Evolutionary conservation across 2,329 filamentous ascomycete genomes (phyloP).

Genomic region (Clarireedia monteithiana): DNA sequence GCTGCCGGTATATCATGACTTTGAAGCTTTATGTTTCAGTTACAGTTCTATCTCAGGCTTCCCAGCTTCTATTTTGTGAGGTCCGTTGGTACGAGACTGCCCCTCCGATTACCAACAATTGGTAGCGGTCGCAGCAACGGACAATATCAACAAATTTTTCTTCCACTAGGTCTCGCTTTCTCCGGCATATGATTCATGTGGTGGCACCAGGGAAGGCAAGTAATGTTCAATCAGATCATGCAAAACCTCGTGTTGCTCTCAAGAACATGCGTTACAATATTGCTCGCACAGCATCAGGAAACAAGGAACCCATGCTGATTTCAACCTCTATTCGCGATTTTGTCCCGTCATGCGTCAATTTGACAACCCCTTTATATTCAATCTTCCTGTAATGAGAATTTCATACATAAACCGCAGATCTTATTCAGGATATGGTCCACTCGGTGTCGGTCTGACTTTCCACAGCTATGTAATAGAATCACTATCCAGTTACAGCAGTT

Average conservation of each 20-base stretch:
- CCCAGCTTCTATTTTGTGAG: no score
- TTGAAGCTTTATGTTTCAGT: no score
- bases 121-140: background rate
- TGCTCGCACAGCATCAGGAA: constrained; percentile 5
- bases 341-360: background rate
- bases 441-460: constrained; percentile 1
- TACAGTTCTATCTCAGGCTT: no score
- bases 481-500: background rate
- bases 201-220: constrained; percentile 1
- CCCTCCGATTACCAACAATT: background rate
- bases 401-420: background rate
- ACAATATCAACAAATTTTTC: constrained; percentile 3
- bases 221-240: background rate
- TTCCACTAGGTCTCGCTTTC: constrained; percentile 4
- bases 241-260: constrained; percentile 6
- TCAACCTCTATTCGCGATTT: background rate
- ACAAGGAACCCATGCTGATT: constrained; percentile 5
- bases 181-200: constrained; percentile 2
- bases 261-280: constrained; percentile 6
- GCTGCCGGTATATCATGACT: no score
- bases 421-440: background rate
- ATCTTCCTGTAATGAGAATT: background rate
- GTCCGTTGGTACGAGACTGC: no score
- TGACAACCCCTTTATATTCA: background rate
- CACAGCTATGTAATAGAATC: background rate